These are phyloP conservation scores for Cladosporium sp. DNA, from an alignment of 2,329 filamentous ascomycete genomes.

Conservation along the genomic window DNA sequence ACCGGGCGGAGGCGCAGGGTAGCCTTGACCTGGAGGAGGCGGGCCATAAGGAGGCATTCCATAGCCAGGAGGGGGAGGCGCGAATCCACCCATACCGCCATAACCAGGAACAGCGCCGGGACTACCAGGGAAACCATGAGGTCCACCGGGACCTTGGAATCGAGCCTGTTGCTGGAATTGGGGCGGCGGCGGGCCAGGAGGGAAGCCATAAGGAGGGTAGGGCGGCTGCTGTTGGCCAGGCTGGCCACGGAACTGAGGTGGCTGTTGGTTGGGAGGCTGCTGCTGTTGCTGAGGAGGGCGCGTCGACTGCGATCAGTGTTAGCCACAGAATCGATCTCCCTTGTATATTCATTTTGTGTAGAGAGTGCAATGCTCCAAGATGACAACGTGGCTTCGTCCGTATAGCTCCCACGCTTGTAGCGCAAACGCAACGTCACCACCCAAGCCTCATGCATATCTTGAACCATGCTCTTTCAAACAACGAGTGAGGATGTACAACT, in stretches of 20 bases:
- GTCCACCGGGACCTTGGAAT: conserved; percentile 41
- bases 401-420: conserved; percentile 93
- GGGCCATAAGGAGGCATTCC: conserved; percentile 5
- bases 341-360: not conserved
- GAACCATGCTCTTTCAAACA: conserved; percentile 26
- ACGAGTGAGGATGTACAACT: conserved; percentile 16
- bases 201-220: conserved; percentile 39
- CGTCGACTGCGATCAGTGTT: conserved; percentile 21
- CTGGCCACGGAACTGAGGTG: conserved; percentile 33
- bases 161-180: conserved; percentile 45
- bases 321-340: conserved; percentile 7
- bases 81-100: conserved; percentile 27
- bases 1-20: conserved; percentile 50
- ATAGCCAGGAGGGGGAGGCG: conserved; percentile 24
- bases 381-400: conserved; percentile 98
- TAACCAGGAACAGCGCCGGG: conserved; percentile 42
- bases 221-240: conserved; percentile 34
- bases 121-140: conserved; percentile 41
- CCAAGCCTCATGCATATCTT: conserved; percentile 67
- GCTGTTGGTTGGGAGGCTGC: conserved; percentile 32
- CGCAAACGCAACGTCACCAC: conserved; percentile 35
- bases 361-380: conserved; percentile 66
- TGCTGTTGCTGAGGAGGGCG: conserved; percentile 21
- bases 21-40: conserved; percentile 61
- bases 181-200: conserved; percentile 30